These are phyloP conservation scores for Trichomonascaceae sp. DNA, from an alignment of 1,139 yeast species.

Conservation along the genomic window DNA sequence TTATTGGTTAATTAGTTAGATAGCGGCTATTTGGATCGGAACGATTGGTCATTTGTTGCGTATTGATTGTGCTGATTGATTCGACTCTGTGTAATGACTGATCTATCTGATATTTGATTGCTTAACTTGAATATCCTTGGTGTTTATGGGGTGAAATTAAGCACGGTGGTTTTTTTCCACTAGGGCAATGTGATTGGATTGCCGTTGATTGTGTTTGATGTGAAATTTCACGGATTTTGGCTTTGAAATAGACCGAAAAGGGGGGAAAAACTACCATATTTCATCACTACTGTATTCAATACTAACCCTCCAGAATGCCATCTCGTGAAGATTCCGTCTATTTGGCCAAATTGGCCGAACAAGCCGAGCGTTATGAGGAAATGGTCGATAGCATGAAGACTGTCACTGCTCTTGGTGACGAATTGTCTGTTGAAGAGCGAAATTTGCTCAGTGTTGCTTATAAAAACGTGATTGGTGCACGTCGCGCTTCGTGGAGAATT, in stretches of 20 bases:
- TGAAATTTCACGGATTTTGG: background rate
- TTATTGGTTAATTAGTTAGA: too few species aligned
- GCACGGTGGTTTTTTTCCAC: too few species aligned
- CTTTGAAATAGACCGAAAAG: background rate
- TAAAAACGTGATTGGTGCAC: conserved; percentile 97
- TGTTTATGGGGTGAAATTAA: too few species aligned
- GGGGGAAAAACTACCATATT: background rate
- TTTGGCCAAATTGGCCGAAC: conserved; percentile 98
- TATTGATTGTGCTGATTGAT: too few species aligned
- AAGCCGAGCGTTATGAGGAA: conserved; percentile 99
- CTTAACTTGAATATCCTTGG: too few species aligned
- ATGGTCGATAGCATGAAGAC: conserved; percentile 94
- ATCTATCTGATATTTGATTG: too few species aligned
- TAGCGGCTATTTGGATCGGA: too few species aligned
- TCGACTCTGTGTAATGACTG: too few species aligned
- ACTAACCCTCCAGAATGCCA: background rate
- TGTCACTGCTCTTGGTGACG: conserved; percentile 94
- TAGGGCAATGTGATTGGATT: too few species aligned
- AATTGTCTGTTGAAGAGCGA: conserved; percentile 95
- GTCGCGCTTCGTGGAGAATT: conserved; percentile 99
- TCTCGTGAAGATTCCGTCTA: conserved; percentile 95
- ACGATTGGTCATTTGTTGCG: too few species aligned
- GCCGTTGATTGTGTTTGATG: too few species aligned
- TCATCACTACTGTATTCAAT: too few species aligned
- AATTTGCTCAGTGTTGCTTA: conserved; percentile 94